These are phyloP conservation scores for Leishmania mexicana DNA, from an alignment of 208 protist species.

Conservation along the genomic window DNA sequence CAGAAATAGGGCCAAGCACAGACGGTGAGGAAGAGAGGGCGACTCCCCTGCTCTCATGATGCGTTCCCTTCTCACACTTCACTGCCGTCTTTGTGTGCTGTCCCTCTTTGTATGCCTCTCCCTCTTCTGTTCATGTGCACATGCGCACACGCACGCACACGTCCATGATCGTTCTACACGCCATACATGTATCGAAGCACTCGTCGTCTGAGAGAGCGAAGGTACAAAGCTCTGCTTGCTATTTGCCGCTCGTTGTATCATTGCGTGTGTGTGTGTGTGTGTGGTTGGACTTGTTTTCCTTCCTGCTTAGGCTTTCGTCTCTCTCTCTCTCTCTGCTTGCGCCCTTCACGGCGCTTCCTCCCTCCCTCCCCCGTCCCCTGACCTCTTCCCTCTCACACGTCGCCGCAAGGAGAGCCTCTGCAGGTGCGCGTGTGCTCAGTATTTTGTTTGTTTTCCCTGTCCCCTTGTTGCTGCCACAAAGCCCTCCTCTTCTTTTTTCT, in stretches of 20 bases:
- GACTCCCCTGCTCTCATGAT: neutral
- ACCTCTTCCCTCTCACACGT: neutral
- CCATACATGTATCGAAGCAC: neutral
- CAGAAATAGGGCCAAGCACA: neutral
- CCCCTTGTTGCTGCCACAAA: neutral
- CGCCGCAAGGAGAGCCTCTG: neutral
- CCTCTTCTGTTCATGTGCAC: slow-evolving; percentile 1
- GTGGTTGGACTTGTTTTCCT: neutral
- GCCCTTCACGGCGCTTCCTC: neutral
- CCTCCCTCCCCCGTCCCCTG: neutral
- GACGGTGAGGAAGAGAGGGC: neutral
- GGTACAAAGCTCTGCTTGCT: neutral
- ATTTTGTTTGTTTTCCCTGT: neutral
- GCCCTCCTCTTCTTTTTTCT: neutral
- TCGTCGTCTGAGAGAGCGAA: neutral
- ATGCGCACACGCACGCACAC: neutral
- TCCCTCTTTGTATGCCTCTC: neutral
- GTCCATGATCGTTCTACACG: neutral
- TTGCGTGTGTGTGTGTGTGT: neutral
- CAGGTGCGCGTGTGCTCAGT: neutral
- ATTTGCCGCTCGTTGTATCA: neutral
- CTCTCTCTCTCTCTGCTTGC: neutral
- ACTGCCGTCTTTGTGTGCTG: neutral
- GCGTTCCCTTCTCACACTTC: neutral
- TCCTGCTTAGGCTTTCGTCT: neutral